Percentiles rank a stretch among this genome's conserved stretches.
These are phyloP conservation scores for Recurvomyces mirabilis DNA, from an alignment of 495 filamentous ascomycete genomes.

Conservation along the genomic window DNA sequence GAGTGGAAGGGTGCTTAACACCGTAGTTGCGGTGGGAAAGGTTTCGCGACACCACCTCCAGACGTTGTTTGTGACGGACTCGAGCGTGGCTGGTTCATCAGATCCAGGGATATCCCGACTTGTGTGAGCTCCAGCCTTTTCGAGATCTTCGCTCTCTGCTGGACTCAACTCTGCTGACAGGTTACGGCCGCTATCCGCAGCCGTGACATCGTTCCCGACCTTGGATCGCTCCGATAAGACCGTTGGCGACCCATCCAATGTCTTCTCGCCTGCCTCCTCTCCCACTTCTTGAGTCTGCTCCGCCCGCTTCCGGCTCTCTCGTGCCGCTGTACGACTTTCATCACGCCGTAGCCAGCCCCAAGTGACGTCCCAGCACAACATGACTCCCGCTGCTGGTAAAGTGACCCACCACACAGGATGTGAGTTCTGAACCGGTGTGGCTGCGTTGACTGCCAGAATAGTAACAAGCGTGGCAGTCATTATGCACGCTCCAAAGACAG, in stretches of 20 bases:
- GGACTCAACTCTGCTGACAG: too few relatives aligned
- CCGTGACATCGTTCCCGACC: background rate
- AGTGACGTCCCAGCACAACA: slow-evolving; percentile 50
- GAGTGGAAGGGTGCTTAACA: slow-evolving; percentile 48
- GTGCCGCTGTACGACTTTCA: slow-evolving; percentile 49
- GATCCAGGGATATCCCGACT: background rate
- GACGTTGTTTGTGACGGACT: slow-evolving; percentile 32
- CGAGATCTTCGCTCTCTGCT: slow-evolving; percentile 19
- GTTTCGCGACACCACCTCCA: slow-evolving; percentile 51
- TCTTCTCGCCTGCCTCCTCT: slow-evolving; percentile 3
- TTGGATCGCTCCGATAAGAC: too few relatives aligned
- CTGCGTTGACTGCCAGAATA: slow-evolving; percentile 48
- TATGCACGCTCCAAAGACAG: slow-evolving; percentile 46
- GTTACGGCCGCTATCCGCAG: background rate
- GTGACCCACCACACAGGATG: slow-evolving; percentile 51
- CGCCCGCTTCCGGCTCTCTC: slow-evolving; percentile 38
- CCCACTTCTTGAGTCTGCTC: slow-evolving; percentile 36
- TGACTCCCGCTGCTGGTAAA: slow-evolving; percentile 48
- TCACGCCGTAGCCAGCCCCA: slow-evolving; percentile 48
- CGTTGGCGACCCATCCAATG: too few relatives aligned
- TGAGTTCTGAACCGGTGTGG: slow-evolving; percentile 32
- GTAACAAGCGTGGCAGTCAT: slow-evolving; percentile 52
- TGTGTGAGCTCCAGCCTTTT: slow-evolving; percentile 5
- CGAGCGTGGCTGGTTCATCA: slow-evolving; percentile 32
- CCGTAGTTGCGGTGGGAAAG: slow-evolving; percentile 52